Evolutionary conservation across 768 basidiomycete species (phyloP), one percentile per base, ranked within the genome.

Genomic region (Podaxis rugospora): DNA sequence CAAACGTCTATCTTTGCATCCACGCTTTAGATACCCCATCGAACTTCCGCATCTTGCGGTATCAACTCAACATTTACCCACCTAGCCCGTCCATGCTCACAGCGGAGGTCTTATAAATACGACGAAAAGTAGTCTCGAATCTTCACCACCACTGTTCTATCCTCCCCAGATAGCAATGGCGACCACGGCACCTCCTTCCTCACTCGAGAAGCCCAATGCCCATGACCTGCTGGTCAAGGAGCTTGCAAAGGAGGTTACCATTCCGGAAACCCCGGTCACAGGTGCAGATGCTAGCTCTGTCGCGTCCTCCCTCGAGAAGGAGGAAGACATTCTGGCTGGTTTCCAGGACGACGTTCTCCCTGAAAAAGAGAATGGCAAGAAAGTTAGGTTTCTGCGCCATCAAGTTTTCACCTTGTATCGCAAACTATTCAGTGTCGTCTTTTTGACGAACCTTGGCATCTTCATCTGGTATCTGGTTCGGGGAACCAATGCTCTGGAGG

Each of bases 361-460:
- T 10, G 49, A 59, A 5, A 59, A 59, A 23, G 46, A 51, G 21
- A 32, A 59, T 13, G 14, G 37, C 39, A 59, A 51, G 39, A 42
- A 40, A 13, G 16, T 42, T 16, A 59, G 57, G 40, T 51, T 59
- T 32, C 14, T 62, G 27, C 57, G 58, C 28, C 59, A 65, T 35
- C 56, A 56, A 23, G 50, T 83, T 64, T 77, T 74, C 60, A 68
- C 72, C 5, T 67, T 72, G 9, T 86, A 86, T 66, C 75, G 84
- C 57, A 76, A 80, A 62, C 75, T 83, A 0, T 86, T 86, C 71
- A 75, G 78, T 10, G 68, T 85, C 40, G 77, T 84, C 47, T 84
- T 85, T 70, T 65, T 75, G 51, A 70, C 75, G 32, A 86, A 86
- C 68, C 65, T 84, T 63, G 75, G 74, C 25, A 72, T 81, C 6